phyloP scores from a whole-genome alignment of 257 asterid species.

The Nicotiana benthamiana region DNA sequence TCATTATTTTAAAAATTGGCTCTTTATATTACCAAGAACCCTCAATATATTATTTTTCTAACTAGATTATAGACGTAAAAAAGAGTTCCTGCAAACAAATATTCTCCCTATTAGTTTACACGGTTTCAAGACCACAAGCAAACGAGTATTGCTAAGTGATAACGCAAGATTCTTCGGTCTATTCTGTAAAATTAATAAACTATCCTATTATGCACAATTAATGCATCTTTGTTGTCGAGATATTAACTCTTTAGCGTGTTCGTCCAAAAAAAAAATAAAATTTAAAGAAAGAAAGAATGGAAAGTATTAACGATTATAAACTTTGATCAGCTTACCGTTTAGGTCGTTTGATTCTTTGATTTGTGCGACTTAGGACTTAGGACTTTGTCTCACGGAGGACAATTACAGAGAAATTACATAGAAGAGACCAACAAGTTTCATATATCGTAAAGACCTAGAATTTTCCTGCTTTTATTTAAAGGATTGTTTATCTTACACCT shows the following conservation, averaged over 20 bases:
- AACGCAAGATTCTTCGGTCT: background rate
- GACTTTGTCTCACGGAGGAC: background rate
- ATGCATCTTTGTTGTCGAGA: too few species aligned
- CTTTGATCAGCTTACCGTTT: background rate
- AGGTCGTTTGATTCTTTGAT: background rate
- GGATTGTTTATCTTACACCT: too few species aligned
- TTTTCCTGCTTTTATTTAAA: background rate
- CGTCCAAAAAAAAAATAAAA: too few species aligned
- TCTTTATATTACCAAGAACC: too few species aligned
- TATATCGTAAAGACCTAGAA: background rate
- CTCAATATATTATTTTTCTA: too few species aligned
- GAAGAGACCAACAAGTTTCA: background rate
- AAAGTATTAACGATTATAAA: background rate
- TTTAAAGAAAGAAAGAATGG: background rate
- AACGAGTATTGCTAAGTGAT: background rate
- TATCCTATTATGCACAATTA: background rate
- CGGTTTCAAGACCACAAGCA: background rate
- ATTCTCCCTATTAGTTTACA: background rate
- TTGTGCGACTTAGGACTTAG: background rate
- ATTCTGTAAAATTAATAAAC: background rate
- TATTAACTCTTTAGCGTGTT: too few species aligned
- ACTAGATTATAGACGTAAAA: too few species aligned
- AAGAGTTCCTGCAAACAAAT: background rate
- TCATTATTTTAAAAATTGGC: too few species aligned
- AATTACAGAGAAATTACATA: background rate